Evolutionary conservation across 768 basidiomycete genomes (phyloP).

Genomic region (Gloeostereum incarnatum): DNA sequence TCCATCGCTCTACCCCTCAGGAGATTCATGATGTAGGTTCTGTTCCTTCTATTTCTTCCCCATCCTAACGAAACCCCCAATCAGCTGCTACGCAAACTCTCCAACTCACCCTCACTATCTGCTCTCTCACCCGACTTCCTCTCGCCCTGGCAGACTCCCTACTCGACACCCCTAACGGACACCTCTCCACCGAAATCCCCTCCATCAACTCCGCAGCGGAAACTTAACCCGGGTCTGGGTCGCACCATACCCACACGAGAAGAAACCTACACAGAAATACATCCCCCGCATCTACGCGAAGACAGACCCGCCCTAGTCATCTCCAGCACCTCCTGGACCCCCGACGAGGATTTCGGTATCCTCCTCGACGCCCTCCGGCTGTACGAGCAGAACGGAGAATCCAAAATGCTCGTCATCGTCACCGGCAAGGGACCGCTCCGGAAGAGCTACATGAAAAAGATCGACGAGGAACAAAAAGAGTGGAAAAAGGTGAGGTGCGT

Average conservation of each 20-base stretch:
- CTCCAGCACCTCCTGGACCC: conserved; percentile 94
- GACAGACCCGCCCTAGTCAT: conserved; percentile 84
- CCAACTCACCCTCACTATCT: conserved; percentile 17
- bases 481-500: conserved; percentile 78
- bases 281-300: conserved; percentile 39
- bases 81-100: conserved; percentile 43
- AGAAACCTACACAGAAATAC: conserved; percentile 22
- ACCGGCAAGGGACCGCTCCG: conserved; percentile 87
- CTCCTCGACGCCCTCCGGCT: conserved; percentile 63
- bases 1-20: conserved; percentile 58
- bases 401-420: conserved; percentile 74
- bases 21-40: conserved; percentile 67
- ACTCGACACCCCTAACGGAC: conserved; percentile 56
- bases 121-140: conserved; percentile 30
- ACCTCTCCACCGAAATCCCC: conserved; percentile 17
- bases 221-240: conserved; percentile 9
- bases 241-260: conserved; percentile 13
- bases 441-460: conserved; percentile 62
- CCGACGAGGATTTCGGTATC: conserved; percentile 90
- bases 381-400: conserved; percentile 49
- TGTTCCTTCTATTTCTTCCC: background rate
- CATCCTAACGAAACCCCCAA: conserved; percentile 2
- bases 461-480: conserved; percentile 45
- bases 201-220: conserved; percentile 3
- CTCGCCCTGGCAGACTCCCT: conserved; percentile 39